phyloP scores from a whole-genome alignment of 495 filamentous ascomycete species.

The Neurospora intermedia region DNA sequence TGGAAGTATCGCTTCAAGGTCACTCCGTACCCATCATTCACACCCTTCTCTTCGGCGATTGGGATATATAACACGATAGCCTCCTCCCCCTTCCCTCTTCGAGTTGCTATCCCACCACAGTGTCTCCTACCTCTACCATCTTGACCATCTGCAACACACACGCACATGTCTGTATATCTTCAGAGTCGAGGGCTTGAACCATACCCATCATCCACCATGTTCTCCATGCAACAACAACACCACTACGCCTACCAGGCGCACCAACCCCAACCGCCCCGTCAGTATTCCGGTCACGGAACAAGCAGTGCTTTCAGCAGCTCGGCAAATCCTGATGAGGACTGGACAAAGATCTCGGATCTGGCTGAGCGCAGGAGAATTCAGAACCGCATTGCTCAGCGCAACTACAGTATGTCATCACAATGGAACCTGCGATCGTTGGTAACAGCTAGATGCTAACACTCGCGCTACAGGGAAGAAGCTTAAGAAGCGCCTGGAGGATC shows the following conservation, averaged over 20 bases:
- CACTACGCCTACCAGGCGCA: slow-evolving; percentile 32
- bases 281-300: slow-evolving; percentile 59
- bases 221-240: slow-evolving; percentile 34
- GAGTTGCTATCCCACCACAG: background rate
- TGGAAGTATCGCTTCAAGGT: background rate
- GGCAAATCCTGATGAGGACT: slow-evolving; percentile 95
- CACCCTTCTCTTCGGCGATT: background rate
- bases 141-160: background rate
- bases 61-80: background rate
- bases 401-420: slow-evolving; percentile 70
- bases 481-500: slow-evolving; percentile 92
- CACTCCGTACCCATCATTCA: background rate
- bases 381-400: slow-evolving; percentile 94
- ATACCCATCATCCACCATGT: slow-evolving; percentile 23
- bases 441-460: slow-evolving; percentile 3
- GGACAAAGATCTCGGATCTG: slow-evolving; percentile 98
- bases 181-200: background rate
- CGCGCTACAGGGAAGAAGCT: slow-evolving; percentile 79
- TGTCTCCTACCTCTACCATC: background rate
- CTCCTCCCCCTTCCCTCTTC: background rate
- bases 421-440: background rate
- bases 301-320: slow-evolving; percentile 95
- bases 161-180: background rate
- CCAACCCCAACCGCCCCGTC: slow-evolving; percentile 33
- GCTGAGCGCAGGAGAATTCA: slow-evolving; percentile 91